A percentile compares a stretch with the other conserved stretches of the same genome.
phyloP scores from a whole-genome alignment of 2,329 filamentous ascomycete genomes.

The Calonectria multiphialidica region DNA sequence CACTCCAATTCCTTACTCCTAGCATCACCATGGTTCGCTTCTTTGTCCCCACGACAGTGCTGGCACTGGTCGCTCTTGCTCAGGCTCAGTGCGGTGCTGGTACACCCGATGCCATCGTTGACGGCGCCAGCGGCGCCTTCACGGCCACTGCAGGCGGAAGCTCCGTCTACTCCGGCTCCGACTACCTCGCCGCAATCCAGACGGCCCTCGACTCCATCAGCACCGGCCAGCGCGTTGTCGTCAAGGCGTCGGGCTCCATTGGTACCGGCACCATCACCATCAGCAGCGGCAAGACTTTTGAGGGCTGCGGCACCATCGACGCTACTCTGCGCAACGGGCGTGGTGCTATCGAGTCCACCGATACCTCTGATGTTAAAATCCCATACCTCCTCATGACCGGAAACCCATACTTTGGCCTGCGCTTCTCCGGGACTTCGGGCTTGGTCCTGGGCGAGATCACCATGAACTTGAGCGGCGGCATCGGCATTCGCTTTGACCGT shows the following conservation, averaged over 20 bases:
- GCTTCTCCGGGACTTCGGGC: slow-evolving; percentile 64
- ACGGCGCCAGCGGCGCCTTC: slow-evolving; percentile 58
- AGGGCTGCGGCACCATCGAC: slow-evolving; percentile 69
- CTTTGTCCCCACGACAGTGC: slow-evolving; percentile 51
- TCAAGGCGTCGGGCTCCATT: slow-evolving; percentile 67
- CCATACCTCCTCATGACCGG: slow-evolving; percentile 70
- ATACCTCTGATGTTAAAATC: slow-evolving; percentile 62
- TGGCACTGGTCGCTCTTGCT: slow-evolving; percentile 56
- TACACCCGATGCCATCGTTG: slow-evolving; percentile 58
- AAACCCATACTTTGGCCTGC: slow-evolving; percentile 68
- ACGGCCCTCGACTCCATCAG: slow-evolving; percentile 64
- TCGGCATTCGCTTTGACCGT: slow-evolving; percentile 70
- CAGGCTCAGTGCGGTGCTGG: slow-evolving; percentile 62
- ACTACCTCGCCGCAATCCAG: slow-evolving; percentile 68
- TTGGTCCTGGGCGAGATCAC: slow-evolving; percentile 64
- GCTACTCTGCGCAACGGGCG: slow-evolving; percentile 54
- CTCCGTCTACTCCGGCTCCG: slow-evolving; percentile 63
- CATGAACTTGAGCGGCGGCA: slow-evolving; percentile 65
- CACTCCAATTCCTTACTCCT: not conserved
- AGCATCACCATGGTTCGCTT: slow-evolving; percentile 48
- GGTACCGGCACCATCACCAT: slow-evolving; percentile 64
- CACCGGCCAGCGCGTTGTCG: slow-evolving; percentile 64
- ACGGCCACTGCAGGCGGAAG: slow-evolving; percentile 57
- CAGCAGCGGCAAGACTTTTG: slow-evolving; percentile 66
- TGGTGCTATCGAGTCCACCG: slow-evolving; percentile 66